Percentiles rank a stretch among this genome's conserved stretches.
Conservation (phyloP, 192 early-diverging fungal species). For the Rhizoclosmatium globosum region DNA sequence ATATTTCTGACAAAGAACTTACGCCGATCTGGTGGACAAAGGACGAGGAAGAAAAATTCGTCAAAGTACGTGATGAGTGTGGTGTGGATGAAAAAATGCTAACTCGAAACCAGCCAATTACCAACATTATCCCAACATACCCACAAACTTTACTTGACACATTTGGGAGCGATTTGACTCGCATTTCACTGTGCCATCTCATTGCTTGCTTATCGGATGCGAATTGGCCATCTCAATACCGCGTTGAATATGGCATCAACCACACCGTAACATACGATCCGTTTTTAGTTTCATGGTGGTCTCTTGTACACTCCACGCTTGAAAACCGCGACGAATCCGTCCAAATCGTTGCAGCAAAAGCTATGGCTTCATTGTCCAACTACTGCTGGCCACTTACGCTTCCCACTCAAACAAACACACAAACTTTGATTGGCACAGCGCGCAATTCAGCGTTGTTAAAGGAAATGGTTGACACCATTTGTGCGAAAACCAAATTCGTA, state of each 20-base stretch:
- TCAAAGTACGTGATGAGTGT: conserved; percentile 30
- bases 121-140: conserved; percentile 35
- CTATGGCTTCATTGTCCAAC: conserved; percentile 26
- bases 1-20: background rate
- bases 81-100: too few relatives aligned
- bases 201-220: conserved; percentile 58
- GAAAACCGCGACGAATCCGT: conserved; percentile 72
- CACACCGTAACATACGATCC: conserved; percentile 34
- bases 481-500: background rate
- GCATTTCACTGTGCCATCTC: conserved; percentile 53
- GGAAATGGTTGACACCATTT: background rate
- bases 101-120: conserved; percentile 36
- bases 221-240: conserved; percentile 37
- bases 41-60: conserved; percentile 24
- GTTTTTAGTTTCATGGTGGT: conserved; percentile 53
- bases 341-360: conserved; percentile 49
- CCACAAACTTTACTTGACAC: conserved; percentile 56
- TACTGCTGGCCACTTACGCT: conserved; percentile 17
- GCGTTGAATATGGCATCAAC: background rate
- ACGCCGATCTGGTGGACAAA: conserved; percentile 26
- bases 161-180: conserved; percentile 65
- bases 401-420: background rate
- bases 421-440: background rate
- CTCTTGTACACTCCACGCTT: conserved; percentile 60
- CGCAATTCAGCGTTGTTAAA: background rate